Evolutionary conservation across 2,329 filamentous ascomycete species (phyloP), one percentile per base, ranked within the genome.

Genomic region (Penicillium glabrum): DNA sequence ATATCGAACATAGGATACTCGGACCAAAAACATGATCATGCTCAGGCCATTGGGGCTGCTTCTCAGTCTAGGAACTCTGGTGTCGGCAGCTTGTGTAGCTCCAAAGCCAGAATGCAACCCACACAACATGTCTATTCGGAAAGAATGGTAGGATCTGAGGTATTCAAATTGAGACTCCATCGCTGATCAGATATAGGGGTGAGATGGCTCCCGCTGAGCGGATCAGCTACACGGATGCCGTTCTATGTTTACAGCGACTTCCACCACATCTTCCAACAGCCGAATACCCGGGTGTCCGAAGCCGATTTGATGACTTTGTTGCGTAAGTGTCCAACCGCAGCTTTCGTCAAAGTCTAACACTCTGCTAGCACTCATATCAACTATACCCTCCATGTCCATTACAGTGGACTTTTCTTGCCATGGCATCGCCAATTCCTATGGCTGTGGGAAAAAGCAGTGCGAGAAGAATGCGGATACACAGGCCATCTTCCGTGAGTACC

Each of bases 401-500:
- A 63, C 9, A 62, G 53, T 21, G 64, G 61, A 11, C 46, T 66
- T 2, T 68, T 71, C 46, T 53, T 66, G 3, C 63, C 69, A 26
- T 76, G 72, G 70, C 72, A 75, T 52, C 67, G 71, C 14, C 66
- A 63, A 19, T 71, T 73, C 43, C 46, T 70, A 35, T 60, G 62
- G 33, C 53, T 66, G 26, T 72, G 64, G 52, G 73, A 76, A 35
- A 53, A 53, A 10, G 64, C 65, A 27, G 62, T 74, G 16, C 63
- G 64, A 8, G 60, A 68, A 2, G 67, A 69, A 51, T 77, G 75
- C 53, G 69, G 67, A n/a, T 77, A 77, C 53, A 61, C 55, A 3
- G 73, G 72, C 1, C 35, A 39, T 19, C 35, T 39, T 39, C 35
- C 35, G 35, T 39, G 35, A 39, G 35, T 39, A 19, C 2, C 7